Evolutionary conservation across 768 basidiomycete species (phyloP).

Genomic region (Boletus rex-veris): DNA sequence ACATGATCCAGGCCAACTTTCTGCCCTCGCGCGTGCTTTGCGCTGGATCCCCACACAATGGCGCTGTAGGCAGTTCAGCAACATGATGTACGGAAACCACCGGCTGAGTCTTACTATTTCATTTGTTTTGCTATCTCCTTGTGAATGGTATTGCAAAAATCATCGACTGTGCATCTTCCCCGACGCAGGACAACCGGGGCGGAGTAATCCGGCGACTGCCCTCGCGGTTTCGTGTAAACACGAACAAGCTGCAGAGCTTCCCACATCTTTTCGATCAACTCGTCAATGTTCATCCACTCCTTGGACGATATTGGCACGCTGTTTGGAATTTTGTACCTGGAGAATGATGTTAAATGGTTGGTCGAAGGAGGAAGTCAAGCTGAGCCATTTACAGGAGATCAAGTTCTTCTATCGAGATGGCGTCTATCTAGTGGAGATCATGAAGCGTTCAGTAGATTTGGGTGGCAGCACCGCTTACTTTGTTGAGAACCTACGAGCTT

Average conservation of each 20-base stretch:
- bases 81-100: neutral
- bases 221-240: slow-evolving; percentile 95
- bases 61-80: slow-evolving; percentile 45
- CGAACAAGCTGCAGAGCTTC: slow-evolving; percentile 86
- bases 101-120: slow-evolving; percentile 69
- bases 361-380: slow-evolving; percentile 6
- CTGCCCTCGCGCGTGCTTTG: slow-evolving; percentile 96
- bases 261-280: slow-evolving; percentile 94
- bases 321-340: slow-evolving; percentile 89
- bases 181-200: slow-evolving; percentile 83
- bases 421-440: slow-evolving; percentile 69
- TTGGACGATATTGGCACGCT: slow-evolving; percentile 92
- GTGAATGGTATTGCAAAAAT: slow-evolving; percentile 91
- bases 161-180: slow-evolving; percentile 66
- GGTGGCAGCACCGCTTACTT: slow-evolving; percentile 44
- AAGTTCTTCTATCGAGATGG: slow-evolving; percentile 96
- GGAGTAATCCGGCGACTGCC: slow-evolving; percentile 85
- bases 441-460: neutral
- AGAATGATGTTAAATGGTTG: neutral
- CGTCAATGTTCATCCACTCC: slow-evolving; percentile 96
- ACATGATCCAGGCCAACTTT: slow-evolving; percentile 88
- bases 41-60: slow-evolving; percentile 93
- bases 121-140: slow-evolving; percentile 97
- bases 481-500: slow-evolving; percentile 66
- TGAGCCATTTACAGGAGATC: slow-evolving; percentile 64